Evolutionary conservation across 1,284 basidiomycete species (phyloP), one percentile per base, ranked within the genome.

Genomic region (Sphagnurus paluster): DNA sequence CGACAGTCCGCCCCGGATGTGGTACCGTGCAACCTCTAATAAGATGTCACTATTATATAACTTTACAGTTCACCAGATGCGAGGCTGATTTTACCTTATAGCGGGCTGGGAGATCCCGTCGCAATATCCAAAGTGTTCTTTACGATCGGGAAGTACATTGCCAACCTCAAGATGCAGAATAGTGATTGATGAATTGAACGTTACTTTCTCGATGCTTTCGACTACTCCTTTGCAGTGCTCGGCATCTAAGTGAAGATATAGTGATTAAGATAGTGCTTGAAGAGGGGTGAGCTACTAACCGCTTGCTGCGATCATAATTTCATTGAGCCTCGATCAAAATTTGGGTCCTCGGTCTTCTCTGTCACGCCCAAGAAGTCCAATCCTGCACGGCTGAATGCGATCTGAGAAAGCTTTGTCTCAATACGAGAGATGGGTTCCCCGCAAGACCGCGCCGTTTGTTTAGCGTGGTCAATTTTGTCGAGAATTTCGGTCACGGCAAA

Each of bases 1-100:
- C 59, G 19, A 57, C 41, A 17, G 44, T 39, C 44, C 65, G 63
- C 5, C 63, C 64, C 4, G 57, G 54, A 7, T 39, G 28, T 5
- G 62, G 45, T 9, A 29, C 26, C 4, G 42, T 42, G 11, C 64
- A 36, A 9, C 50, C 56, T 7, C 57, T 61, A 34, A 25, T 11
- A 17, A 20, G 32, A n/a, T n/a, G n/a, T n/a, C n/a, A n/a, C n/a
- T n/a, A n/a, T n/a, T n/a, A n/a, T n/a, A n/a, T n/a, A n/a, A n/a
- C n/a, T n/a, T n/a, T n/a, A n/a, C n/a, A n/a, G n/a, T n/a, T n/a
- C n/a, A n/a, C n/a, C n/a, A n/a, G n/a, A n/a, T n/a, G n/a, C n/a
- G n/a, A n/a, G n/a, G n/a, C n/a, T n/a, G n/a, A n/a, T n/a, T n/a
- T 35, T 16, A 49, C 48, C 35, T 23, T 8, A 49, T 21, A 19